Base-by-base conservation (phyloP, 441 rosid species). In the Gossypium laxum region DNA sequence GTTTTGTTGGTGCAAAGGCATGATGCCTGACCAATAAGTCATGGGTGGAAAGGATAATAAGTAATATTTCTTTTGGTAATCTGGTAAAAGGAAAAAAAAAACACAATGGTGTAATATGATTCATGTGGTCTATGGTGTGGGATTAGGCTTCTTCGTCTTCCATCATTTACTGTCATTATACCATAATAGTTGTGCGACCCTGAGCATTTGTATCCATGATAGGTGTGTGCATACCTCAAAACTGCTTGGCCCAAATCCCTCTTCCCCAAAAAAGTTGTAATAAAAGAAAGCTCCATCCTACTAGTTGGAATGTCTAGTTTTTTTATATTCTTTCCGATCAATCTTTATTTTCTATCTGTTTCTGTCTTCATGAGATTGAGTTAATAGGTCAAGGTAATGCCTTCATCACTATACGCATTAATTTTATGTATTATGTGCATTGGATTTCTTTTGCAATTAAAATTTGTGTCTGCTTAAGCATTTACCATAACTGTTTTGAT, bases 381-480 rank as follows among this genome's bases (percentile, higher is more conserved):
- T 68, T 26, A 18, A 17, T 51, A 10, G 24, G 22, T 67, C 45
- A 50, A 21, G 17, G 21, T 30, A 17, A 51, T 18, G 48, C 28
- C 28, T 30, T 67, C 45, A 51, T 51, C 57, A 14, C 34, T 51
- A 30, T 17, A 17, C 28, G 12, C 32, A 18, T 48, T 50, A 15
- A 67, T 67, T 58, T 28, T 28, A 24, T 67, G n/a, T 11, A 17
- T 51, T 12, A 67, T 10, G 45, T 67, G 45, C 47, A 67, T 28
- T 67, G 60, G 17, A 17, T 30, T 67, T 60, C 12, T 24, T 73
- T 48, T 43, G 22, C 43, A 41, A 68, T n/a, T 30, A 57, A 30
- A 65, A 7, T 12, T 62, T 80, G 18, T 19, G 3, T 22, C 73
- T 68, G 63, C 34, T 14, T 72, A 22, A 69, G 38, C 51, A 19